Evolutionary conservation across 192 early-diverging fungal genomes (phyloP), one percentile per base, ranked within the genome.

Genomic region (Mortierella antarctica): DNA sequence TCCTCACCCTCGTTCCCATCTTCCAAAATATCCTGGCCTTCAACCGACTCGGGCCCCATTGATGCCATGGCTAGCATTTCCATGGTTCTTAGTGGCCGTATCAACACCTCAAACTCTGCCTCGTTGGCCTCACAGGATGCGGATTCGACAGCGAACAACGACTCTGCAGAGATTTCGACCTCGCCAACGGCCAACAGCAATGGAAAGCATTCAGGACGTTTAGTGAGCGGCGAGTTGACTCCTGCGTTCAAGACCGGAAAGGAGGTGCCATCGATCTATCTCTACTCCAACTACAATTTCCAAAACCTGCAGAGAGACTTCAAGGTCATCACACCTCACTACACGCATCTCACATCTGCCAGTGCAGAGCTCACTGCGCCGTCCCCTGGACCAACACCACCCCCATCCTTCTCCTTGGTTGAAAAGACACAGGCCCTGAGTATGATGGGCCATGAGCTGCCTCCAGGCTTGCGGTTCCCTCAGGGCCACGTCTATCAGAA

Each of bases 281-380:
- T 80, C 18, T 80, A 71, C 59, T 80, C 76, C 57, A 80, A 80
- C 60, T 80, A 71, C 65, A 80, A 80, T 48, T 80, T 80, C 50
- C 76, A 72, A 14, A 80, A 67, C 8, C 57, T 72, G 23, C 76
- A 71, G 17, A 46, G 76, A 8, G 76, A 80, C 14, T 49, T 80
- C 70, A 80, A 80, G 47, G 52, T 72, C 53, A 67, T 80, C 56
- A 44, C 54, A 0, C 76, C 76, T n/a, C 62, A 67, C 4, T 71
- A 71, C 63, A 62, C 64, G 47, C 76, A 49, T 44, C 23, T 62
- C 39, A 55, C 70, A 0, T 7, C 57, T 31, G 31, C 31, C 31
- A 31, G 3, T 31, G 31, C 31, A 31, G 31, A 31, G 31, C 3
- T 31, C 3, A 31, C 31, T 3, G 31, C 31, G 31, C 31, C 31